Conservation (phyloP, 2,329 filamentous ascomycete genomes). For the Bipolaris victoriae region DNA sequence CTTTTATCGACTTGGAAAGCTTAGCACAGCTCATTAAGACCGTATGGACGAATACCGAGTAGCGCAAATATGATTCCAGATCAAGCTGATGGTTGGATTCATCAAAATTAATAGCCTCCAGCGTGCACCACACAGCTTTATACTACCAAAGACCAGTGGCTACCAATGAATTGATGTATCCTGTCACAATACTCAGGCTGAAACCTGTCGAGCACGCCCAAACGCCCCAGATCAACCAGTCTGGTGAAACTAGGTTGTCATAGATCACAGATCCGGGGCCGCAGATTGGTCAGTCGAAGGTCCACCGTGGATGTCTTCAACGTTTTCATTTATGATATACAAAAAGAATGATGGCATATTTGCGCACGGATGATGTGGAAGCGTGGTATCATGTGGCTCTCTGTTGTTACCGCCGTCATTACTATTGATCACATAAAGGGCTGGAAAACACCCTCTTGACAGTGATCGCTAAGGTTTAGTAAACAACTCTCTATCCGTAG, state of each 20-base stretch:
- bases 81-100: constrained; percentile 18
- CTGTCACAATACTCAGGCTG: constrained; percentile 32
- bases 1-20: constrained; percentile 1
- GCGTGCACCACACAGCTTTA: constrained; percentile 21
- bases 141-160: constrained; percentile 14
- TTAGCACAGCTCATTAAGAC: constrained; percentile 16
- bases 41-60: constrained; percentile 16
- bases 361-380: constrained; percentile 23
- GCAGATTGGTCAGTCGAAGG: constrained; percentile 32
- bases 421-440: constrained; percentile 32
- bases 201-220: constrained; percentile 29
- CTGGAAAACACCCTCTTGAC: constrained; percentile 9
- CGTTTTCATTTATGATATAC: constrained; percentile 38
- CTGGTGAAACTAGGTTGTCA: constrained; percentile 21
- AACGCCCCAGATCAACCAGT: constrained; percentile 21
- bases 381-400: constrained; percentile 18
- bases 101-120: constrained; percentile 36
- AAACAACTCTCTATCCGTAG: constrained; percentile 7
- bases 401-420: constrained; percentile 18
- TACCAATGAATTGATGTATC: constrained; percentile 24
- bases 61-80: constrained; percentile 27
- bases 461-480: constrained; percentile 8
- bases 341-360: constrained; percentile 29
- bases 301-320: constrained; percentile 18
- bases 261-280: constrained; percentile 26